Conservation (phyloP, 805 yeast genomes). For the Barnettozyma sucrosica region DNA sequence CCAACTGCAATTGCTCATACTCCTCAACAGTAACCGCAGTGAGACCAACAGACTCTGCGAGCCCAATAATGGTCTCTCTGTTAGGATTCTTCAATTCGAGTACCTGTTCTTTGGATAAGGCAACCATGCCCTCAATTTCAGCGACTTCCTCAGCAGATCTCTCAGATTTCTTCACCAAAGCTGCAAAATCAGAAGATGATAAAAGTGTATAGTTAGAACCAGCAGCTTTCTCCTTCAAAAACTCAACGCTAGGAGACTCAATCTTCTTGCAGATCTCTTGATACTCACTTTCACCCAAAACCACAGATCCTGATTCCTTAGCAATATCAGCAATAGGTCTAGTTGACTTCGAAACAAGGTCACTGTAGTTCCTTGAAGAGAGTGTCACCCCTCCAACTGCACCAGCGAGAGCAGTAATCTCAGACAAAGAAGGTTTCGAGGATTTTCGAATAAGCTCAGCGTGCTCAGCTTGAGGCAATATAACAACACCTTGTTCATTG, state of each 20-base stretch:
- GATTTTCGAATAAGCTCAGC: constrained; percentile 9
- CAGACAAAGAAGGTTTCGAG: constrained; percentile 9
- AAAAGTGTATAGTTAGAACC: constrained; percentile 6
- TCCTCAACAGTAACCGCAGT: constrained; percentile 12
- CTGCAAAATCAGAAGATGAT: constrained; percentile 11
- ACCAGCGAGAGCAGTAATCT: constrained; percentile 11
- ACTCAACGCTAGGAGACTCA: constrained; percentile 11
- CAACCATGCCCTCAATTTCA: constrained; percentile 19
- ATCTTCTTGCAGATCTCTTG: constrained; percentile 8
- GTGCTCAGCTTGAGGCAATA: constrained; percentile 14
- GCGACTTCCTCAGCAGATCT: constrained; percentile 17
- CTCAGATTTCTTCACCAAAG: constrained; percentile 1
- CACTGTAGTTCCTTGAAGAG: constrained; percentile 1
- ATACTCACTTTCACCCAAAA: constrained; percentile 3
- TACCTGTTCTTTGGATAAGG: constrained; percentile 23
- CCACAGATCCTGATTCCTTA: neutral
- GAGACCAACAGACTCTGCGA: constrained; percentile 8
- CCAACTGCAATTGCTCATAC: constrained; percentile 4
- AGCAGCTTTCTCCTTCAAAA: constrained; percentile 19
- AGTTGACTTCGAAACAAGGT: constrained; percentile 2
- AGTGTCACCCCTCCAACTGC: constrained; percentile 7
- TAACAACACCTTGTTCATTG: constrained; percentile 11
- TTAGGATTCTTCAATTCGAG: constrained; percentile 15
- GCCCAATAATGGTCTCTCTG: constrained; percentile 2
- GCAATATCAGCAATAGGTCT: constrained; percentile 5